Evolutionary conservation across 495 filamentous ascomycete genomes (phyloP), one percentile per base, ranked within the genome.

Genomic region (Penicillium maclennaniae): DNA sequence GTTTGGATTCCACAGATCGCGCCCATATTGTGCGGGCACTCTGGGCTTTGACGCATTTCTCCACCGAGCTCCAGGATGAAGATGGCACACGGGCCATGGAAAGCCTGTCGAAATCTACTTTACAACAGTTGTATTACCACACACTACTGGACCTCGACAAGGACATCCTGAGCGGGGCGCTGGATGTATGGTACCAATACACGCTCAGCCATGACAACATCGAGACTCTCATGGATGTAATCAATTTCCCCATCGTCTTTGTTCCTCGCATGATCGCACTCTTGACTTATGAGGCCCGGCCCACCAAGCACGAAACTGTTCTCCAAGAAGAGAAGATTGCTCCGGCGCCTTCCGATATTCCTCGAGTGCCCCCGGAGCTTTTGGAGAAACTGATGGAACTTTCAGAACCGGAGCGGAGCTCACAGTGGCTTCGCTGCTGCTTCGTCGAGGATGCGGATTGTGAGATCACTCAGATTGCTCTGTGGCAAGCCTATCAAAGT

Each of bases 141-240:
- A 83, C 91, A 3, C 72, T 97, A 19, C 79, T 96, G 15, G 89
- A 96, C 50, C 54, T 69, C 45, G 95, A 99, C 61, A 89, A 95
- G 54, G 95, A 97, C 51, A 77, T 99, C 6, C 75, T 91, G 54
- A 85, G 85, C 45, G 88, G 89, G 26, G 89, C 87, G 50, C 78
- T 97, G 20, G 95, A 97, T 68, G 95, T 99, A 65, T 82, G 96
- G 54, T 97, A 97, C 61, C 91, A 96, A 65, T 99, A 89, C 65
- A 96, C 92, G 0, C 87, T 91, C 2, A 83, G 87, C 7, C 81
- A 84, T 17, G 80, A 87, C n/a, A 99, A 97, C 63, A 84, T 97
- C 28, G 87, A 89, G 53, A 83, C 72, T 31, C 63, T 90, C 47
- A 74, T 87, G 31, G 74, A 82, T 45, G 59, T 69, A 56, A 77